These are phyloP conservation scores for Aspergillus melleus DNA, from an alignment of 2,329 filamentous ascomycete genomes.

Conservation along the genomic window DNA sequence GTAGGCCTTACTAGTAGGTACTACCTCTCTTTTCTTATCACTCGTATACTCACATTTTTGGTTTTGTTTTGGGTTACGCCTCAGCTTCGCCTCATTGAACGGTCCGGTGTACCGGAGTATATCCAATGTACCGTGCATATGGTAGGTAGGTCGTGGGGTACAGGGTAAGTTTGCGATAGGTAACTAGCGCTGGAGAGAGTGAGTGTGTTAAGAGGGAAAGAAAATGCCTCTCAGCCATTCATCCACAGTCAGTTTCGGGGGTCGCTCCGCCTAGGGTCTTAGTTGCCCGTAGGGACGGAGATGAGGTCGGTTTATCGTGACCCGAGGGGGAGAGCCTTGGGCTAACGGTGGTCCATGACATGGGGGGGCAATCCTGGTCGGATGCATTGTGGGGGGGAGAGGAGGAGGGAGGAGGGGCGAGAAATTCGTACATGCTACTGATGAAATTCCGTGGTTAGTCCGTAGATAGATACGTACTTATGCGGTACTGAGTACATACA, in stretches of 20 bases:
- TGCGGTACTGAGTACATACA: no score
- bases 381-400: not conserved
- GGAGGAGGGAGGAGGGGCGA: no score
- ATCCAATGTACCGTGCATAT: not conserved
- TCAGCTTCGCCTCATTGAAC: not conserved
- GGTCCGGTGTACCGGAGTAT: not conserved
- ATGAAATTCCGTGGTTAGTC: not conserved
- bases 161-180: no score
- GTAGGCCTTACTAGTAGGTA: not conserved
- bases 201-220: no score
- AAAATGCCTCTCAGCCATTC: not conserved
- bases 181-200: not conserved
- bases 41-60: not conserved
- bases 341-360: not conserved
- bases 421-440: not conserved
- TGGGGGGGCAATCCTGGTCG: not conserved
- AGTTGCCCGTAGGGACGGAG: not conserved
- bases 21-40: not conserved
- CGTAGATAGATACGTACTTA: not conserved
- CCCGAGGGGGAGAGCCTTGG: not conserved
- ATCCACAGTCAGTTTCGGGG: not conserved
- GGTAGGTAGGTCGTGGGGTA: not conserved
- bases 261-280: not conserved
- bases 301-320: not conserved
- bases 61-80: not conserved